Evolutionary conservation across 2,329 filamentous ascomycete genomes (phyloP).

Genomic region (Claviceps sorghi): DNA sequence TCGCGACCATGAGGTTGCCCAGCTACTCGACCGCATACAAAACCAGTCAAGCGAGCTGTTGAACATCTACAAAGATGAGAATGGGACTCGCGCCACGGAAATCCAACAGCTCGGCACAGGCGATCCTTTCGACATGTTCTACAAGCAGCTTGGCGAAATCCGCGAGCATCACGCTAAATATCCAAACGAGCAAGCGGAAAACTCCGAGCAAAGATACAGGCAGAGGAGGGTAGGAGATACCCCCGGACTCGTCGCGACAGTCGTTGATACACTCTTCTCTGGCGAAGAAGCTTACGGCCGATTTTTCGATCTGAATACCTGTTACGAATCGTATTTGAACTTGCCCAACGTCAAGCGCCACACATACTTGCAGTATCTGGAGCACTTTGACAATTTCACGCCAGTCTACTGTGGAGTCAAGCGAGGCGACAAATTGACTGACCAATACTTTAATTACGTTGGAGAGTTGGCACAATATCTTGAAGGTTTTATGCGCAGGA

Average conservation of each 20-base stretch:
- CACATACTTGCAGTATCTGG: slow-evolving; percentile 84
- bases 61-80: slow-evolving; percentile 69
- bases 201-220: slow-evolving; percentile 85
- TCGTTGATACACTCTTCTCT: slow-evolving; percentile 85
- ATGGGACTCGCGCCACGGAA: slow-evolving; percentile 59
- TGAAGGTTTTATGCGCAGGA: slow-evolving; percentile 74
- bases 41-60: slow-evolving; percentile 69
- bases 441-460: slow-evolving; percentile 84
- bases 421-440: slow-evolving; percentile 71
- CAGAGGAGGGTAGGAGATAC: slow-evolving; percentile 48
- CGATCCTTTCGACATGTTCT: slow-evolving; percentile 83
- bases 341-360: slow-evolving; percentile 72
- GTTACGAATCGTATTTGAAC: slow-evolving; percentile 83
- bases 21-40: slow-evolving; percentile 77
- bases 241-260: slow-evolving; percentile 45
- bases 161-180: slow-evolving; percentile 83
- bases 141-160: slow-evolving; percentile 66
- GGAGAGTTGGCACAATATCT: slow-evolving; percentile 68
- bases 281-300: slow-evolving; percentile 89
- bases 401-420: slow-evolving; percentile 61
- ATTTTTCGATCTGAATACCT: slow-evolving; percentile 74
- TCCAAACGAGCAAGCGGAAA: slow-evolving; percentile 88
- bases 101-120: slow-evolving; percentile 71
- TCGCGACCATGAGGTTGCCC: slow-evolving; percentile 80
- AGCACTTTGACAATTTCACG: slow-evolving; percentile 76